A percentile compares a stretch with the other conserved stretches of the same genome.
phyloP scores from a whole-genome alignment of 78 protist genomes.

The Cavenderia fasciculata region DNA sequence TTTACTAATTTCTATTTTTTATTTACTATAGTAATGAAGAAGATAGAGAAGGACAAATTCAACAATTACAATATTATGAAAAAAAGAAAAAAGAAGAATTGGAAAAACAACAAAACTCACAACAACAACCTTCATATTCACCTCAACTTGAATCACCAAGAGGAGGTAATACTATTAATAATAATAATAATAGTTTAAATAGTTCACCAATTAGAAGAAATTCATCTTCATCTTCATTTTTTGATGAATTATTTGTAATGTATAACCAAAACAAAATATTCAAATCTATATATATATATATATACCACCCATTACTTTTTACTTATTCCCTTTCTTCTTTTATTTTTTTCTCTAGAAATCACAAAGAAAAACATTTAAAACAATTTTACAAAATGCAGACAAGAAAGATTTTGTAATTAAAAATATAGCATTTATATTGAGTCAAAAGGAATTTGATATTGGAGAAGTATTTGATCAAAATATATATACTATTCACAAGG shows the following conservation, averaged over 20 bases:
- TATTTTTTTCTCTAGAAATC: not conserved
- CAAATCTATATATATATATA: not conserved
- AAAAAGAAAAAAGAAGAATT: not conserved
- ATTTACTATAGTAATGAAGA: not conserved
- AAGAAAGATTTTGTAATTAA: constrained; percentile 13
- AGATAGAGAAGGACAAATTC: not conserved
- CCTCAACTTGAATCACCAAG: too few species aligned
- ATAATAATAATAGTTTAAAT: not conserved
- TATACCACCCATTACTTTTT: not conserved
- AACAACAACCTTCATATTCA: not conserved
- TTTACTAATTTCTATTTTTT: not conserved
- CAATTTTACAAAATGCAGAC: constrained; percentile 13
- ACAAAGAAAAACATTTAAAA: constrained; percentile 24
- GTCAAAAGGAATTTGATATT: constrained; percentile 36
- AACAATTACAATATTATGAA: not conserved
- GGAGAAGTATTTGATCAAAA: constrained; percentile 18
- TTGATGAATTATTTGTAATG: constrained; percentile 23
- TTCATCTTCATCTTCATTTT: constrained; percentile 10
- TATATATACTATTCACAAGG: not conserved
- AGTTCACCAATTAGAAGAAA: not conserved
- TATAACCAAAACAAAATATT: not conserved
- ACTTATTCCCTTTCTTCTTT: not conserved
- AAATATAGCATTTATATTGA: constrained; percentile 7
- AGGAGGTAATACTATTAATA: not conserved
- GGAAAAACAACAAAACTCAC: not conserved